Percentiles rank a stretch among this genome's conserved stretches.
These are phyloP conservation scores for Fusarium mexicanum DNA, from an alignment of 2,329 filamentous ascomycete species.

Conservation along the genomic window DNA sequence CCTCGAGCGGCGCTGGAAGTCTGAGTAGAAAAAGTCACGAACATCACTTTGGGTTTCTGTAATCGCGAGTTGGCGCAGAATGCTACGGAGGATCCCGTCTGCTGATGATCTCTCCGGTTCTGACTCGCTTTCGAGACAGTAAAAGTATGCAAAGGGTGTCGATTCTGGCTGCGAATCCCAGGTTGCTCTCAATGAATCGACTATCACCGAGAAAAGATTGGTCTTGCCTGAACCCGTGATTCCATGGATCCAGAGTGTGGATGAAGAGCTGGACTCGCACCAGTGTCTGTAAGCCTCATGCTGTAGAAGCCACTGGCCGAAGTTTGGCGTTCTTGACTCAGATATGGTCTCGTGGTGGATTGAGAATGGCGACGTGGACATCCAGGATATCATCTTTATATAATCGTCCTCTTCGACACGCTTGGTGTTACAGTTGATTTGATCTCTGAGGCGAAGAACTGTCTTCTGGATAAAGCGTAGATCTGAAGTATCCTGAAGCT, in stretches of 20 bases:
- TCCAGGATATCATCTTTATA: not conserved
- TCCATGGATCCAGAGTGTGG: not conserved
- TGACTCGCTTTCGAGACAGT: not conserved
- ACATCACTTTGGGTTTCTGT: not conserved
- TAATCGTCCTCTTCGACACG: not conserved
- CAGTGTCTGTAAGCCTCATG: not conserved
- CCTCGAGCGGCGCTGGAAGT: slow-evolving; percentile 2
- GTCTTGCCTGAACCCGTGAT: slow-evolving; percentile 3
- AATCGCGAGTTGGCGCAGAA: not conserved
- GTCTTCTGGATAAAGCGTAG: not conserved
- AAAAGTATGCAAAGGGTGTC: not conserved
- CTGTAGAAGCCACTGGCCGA: not conserved
- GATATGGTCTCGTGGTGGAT: slow-evolving; percentile 1
- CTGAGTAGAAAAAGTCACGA: not conserved
- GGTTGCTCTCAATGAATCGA: not conserved
- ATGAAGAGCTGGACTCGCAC: not conserved
- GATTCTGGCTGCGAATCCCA: not conserved
- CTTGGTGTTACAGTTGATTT: not conserved
- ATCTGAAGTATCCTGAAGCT: not conserved
- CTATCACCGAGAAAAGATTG: not conserved
- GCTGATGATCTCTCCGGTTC: not conserved
- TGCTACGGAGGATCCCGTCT: not conserved
- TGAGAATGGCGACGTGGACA: not conserved
- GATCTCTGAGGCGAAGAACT: not conserved
- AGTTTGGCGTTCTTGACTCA: not conserved